Conservation (phyloP, 495 filamentous ascomycete genomes). For the Entonaema liquescens region DNA sequence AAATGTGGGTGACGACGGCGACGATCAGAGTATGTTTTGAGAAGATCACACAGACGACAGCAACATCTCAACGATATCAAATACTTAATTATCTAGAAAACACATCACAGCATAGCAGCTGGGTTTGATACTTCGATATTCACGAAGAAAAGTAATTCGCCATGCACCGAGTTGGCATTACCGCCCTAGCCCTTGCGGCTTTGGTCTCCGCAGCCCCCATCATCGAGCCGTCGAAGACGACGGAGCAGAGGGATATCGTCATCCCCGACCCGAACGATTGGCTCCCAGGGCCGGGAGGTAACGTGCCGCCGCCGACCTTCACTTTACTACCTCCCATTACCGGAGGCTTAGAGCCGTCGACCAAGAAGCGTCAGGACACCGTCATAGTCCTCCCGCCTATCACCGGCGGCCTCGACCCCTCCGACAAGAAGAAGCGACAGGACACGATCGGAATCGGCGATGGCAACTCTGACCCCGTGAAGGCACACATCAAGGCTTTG, state of each 20-base stretch:
- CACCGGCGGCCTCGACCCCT: conserved; percentile 42
- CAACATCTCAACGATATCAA: neutral
- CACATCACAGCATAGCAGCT: conserved; percentile 13
- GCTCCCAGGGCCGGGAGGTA: conserved; percentile 26
- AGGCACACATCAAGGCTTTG: conserved; percentile 40
- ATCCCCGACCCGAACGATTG: conserved; percentile 27
- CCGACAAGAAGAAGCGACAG: conserved; percentile 47
- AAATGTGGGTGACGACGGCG: conserved; percentile 30
- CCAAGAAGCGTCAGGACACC: conserved; percentile 56
- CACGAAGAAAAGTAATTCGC: conserved; percentile 16
- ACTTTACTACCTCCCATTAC: conserved; percentile 42
- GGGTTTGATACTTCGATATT: conserved; percentile 11
- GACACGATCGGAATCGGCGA: conserved; percentile 35
- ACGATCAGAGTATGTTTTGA: conserved; percentile 34
- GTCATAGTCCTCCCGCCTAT: conserved; percentile 46
- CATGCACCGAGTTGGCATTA: conserved; percentile 41
- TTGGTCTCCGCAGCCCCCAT: conserved; percentile 43
- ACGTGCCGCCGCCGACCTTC: conserved; percentile 36
- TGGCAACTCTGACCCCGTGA: conserved; percentile 27
- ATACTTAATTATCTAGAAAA: conserved; percentile 19
- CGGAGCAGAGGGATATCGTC: conserved; percentile 16
- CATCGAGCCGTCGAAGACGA: conserved; percentile 37
- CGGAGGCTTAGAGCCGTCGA: conserved; percentile 55
- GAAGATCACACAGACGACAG: conserved; percentile 10
- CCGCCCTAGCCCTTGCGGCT: conserved; percentile 42